Evolutionary conservation across 495 filamentous ascomycete species (phyloP).

Genomic region (Aspergillus nanangensis): DNA sequence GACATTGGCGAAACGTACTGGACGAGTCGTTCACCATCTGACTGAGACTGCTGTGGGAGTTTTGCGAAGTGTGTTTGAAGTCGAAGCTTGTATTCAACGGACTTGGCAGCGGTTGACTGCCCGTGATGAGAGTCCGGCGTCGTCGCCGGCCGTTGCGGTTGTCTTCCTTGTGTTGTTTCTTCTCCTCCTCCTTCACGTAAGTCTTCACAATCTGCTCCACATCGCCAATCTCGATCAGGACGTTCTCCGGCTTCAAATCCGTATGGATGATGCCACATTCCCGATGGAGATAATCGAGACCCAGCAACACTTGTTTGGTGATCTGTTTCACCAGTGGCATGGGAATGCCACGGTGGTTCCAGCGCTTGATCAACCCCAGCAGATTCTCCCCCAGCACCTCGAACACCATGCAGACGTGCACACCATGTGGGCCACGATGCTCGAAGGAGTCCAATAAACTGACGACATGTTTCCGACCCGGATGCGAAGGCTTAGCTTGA

Average conservation of each 20-base stretch:
- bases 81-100: conserved; percentile 92
- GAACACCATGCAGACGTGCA: conserved; percentile 99
- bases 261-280: conserved; percentile 99
- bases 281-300: conserved; percentile 91
- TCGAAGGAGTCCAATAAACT: conserved; percentile 95
- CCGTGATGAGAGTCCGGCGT: conserved; percentile 90
- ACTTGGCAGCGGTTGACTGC: conserved; percentile 93
- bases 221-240: conserved; percentile 97
- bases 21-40: conserved; percentile 70
- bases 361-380: conserved; percentile 92
- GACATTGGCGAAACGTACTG: conserved; percentile 47
- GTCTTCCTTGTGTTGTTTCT: conserved; percentile 74
- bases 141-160: conserved; percentile 90
- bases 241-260: conserved; percentile 96
- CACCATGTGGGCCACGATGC: conserved; percentile 93
- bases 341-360: conserved; percentile 96
- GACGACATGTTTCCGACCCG: conserved; percentile 90
- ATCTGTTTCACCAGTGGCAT: conserved; percentile 97
- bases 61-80: conserved; percentile 63
- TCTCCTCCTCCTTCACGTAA: conserved; percentile 79
- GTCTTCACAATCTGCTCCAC: conserved; percentile 96
- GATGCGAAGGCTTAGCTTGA: conserved; percentile 87
- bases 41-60: conserved; percentile 77
- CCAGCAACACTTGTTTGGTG: conserved; percentile 94
- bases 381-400: conserved; percentile 96